Evolutionary conservation across 176 grass and related monocot species (phyloP).

Genomic region (Typha latifolia): DNA sequence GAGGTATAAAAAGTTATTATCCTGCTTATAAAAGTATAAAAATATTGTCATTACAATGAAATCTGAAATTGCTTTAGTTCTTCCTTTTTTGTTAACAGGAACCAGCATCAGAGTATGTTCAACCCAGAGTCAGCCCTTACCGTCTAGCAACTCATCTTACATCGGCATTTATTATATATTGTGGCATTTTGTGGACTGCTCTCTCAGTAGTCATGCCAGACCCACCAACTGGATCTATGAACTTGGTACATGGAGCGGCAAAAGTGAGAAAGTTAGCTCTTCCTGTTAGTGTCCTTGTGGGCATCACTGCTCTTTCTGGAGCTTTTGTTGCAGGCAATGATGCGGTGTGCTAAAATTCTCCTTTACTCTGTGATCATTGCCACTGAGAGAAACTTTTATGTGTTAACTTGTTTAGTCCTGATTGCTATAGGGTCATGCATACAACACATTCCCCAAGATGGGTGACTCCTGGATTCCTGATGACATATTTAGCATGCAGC

Average conservation of each 20-base stretch:
- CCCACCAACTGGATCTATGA: conserved; percentile 58
- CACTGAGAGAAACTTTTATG: neutral
- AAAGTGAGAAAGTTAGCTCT: conserved; percentile 63
- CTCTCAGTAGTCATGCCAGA: conserved; percentile 85
- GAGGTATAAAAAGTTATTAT: conserved; percentile 42
- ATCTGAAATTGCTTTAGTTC: conserved; percentile 4
- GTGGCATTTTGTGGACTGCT: conserved; percentile 92
- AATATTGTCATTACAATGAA: conserved; percentile 7
- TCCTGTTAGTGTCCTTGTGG: conserved; percentile 69
- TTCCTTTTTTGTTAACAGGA: conserved; percentile 41
- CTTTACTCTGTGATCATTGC: neutral
- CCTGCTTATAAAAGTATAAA: conserved; percentile 1
- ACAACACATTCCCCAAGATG: conserved; percentile 98
- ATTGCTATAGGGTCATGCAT: conserved; percentile 79
- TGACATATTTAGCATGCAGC: conserved; percentile 80
- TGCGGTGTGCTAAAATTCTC: conserved; percentile 48
- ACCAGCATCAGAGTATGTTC: conserved; percentile 78
- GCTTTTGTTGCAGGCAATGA: conserved; percentile 97
- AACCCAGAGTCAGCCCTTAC: conserved; percentile 91
- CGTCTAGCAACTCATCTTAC: conserved; percentile 88
- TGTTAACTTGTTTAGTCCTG: conserved; percentile 3
- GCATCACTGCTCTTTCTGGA: conserved; percentile 82
- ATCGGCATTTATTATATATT: conserved; percentile 92
- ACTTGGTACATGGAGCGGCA: conserved; percentile 61
- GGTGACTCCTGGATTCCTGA: conserved; percentile 94